Evolutionary conservation across 2,329 filamentous ascomycete species (phyloP).

Genomic region (Fusarium sp.): DNA sequence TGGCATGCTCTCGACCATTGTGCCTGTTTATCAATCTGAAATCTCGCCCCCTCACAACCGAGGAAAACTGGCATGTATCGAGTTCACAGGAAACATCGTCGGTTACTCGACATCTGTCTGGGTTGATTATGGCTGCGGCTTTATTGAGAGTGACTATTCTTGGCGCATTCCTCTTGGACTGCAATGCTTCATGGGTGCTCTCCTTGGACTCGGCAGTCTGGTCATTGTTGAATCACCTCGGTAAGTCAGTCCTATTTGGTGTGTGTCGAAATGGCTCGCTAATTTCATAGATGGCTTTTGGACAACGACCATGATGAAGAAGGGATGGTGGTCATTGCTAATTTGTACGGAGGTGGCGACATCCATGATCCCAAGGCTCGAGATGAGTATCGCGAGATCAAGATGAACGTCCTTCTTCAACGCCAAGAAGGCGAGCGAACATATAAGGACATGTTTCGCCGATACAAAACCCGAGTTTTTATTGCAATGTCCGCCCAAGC

Average conservation of each 20-base stretch:
- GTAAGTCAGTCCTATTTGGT: conserved; percentile 56
- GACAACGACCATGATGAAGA: conserved; percentile 99
- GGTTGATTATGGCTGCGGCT: conserved; percentile 98
- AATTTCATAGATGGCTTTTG: conserved; percentile 79
- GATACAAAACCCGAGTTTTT: conserved; percentile 90
- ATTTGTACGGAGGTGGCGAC: conserved; percentile 94
- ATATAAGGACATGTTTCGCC: conserved; percentile 92
- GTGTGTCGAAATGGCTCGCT: conserved; percentile 27
- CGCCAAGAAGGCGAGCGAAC: conserved; percentile 94
- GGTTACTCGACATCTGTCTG: conserved; percentile 97
- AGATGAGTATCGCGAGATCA: conserved; percentile 98
- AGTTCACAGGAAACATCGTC: conserved; percentile 96
- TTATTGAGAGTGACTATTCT: conserved; percentile 82
- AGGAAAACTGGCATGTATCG: conserved; percentile 94
- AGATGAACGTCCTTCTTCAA: conserved; percentile 93
- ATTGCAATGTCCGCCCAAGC: conserved; percentile 99
- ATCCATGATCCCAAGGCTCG: conserved; percentile 92
- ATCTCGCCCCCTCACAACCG: conserved; percentile 96
- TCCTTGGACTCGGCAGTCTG: conserved; percentile 85
- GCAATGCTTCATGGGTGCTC: conserved; percentile 92
- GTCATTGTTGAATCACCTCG: conserved; percentile 96
- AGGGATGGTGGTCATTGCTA: conserved; percentile 97
- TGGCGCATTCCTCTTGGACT: conserved; percentile 91
- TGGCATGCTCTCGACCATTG: conserved; percentile 88
- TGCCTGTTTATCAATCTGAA: conserved; percentile 92